Evolutionary conservation across 768 basidiomycete species (phyloP).

Genomic region (Kwoniella botswanensis): DNA sequence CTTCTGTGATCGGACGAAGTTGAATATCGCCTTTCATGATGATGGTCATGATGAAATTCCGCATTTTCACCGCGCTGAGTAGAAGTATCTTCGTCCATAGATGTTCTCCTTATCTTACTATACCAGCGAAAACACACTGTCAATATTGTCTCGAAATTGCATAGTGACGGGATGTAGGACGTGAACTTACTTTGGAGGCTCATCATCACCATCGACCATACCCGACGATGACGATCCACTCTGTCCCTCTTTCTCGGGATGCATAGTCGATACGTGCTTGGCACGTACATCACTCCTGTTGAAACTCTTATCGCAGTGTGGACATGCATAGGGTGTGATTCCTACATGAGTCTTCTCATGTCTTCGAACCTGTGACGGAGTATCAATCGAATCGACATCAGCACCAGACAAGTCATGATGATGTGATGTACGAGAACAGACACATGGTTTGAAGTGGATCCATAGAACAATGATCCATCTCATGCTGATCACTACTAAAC

Average conservation of each 20-base stretch:
- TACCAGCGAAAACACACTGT: background rate
- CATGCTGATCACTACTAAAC: too few species aligned
- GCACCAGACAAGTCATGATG: background rate
- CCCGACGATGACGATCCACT: slow-evolving; percentile 4
- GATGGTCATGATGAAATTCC: background rate
- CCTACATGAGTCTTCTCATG: slow-evolving; percentile 47
- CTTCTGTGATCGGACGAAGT: slow-evolving; percentile 12
- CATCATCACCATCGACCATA: slow-evolving; percentile 8
- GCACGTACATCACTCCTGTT: slow-evolving; percentile 44
- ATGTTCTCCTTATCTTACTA: background rate
- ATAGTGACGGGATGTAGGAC: background rate
- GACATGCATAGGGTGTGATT: slow-evolving; percentile 43
- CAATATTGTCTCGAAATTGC: background rate
- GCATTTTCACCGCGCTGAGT: background rate
- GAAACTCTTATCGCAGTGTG: slow-evolving; percentile 44
- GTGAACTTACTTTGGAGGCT: slow-evolving; percentile 6
- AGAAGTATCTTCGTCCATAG: slow-evolving; percentile 12
- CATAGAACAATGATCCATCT: background rate
- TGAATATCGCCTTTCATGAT: slow-evolving; percentile 2
- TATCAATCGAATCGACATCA: background rate
- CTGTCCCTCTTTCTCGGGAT: slow-evolving; percentile 18
- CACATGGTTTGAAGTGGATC: background rate
- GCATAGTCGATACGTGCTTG: slow-evolving; percentile 47
- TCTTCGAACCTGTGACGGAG: slow-evolving; percentile 17
- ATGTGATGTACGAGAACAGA: background rate